phyloP scores from a whole-genome alignment of 768 basidiomycete species.

The Mycena floridula region DNA sequence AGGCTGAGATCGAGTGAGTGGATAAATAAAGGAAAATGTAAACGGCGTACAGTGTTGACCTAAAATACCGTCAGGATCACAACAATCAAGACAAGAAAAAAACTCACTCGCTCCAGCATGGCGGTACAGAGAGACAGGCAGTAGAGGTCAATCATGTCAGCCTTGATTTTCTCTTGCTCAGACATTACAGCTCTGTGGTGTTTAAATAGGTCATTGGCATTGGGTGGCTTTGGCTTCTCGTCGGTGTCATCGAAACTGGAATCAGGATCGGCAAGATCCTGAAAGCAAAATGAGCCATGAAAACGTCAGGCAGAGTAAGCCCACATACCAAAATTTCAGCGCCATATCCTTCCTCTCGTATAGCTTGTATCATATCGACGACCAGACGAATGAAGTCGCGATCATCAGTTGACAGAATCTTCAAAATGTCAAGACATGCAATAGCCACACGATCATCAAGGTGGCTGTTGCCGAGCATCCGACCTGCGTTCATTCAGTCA shows the following conservation, averaged over 20 bases:
- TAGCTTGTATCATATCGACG: too few relatives aligned
- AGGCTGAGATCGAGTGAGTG: too few relatives aligned
- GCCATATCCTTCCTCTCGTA: too few relatives aligned
- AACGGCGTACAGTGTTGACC: too few relatives aligned
- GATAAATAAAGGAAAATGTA: too few relatives aligned
- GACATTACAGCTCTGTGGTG: constrained; percentile 41
- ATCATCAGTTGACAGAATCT: constrained; percentile 65
- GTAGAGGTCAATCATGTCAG: constrained; percentile 63
- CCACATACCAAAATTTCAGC: too few relatives aligned
- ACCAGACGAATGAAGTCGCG: constrained; percentile 83
- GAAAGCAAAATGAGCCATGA: too few relatives aligned
- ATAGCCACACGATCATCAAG: constrained; percentile 69
- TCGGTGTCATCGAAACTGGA: constrained; percentile 23
- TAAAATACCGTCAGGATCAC: too few relatives aligned
- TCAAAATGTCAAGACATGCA: constrained; percentile 77
- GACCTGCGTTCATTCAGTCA: constrained; percentile 37
- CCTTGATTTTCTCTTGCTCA: constrained; percentile 50
- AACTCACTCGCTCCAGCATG: constrained; percentile 70
- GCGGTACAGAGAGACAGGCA: constrained; percentile 76
- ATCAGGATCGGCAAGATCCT: constrained; percentile 24
- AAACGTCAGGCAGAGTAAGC: too few relatives aligned
- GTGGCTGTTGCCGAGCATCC: constrained; percentile 70
- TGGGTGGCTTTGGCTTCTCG: constrained; percentile 16
- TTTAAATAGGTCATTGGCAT: constrained; percentile 26
- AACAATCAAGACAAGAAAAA: not conserved